These are phyloP conservation scores for Cymbidium sinense DNA, from an alignment of 106 monocot genomes.

Conservation along the genomic window DNA sequence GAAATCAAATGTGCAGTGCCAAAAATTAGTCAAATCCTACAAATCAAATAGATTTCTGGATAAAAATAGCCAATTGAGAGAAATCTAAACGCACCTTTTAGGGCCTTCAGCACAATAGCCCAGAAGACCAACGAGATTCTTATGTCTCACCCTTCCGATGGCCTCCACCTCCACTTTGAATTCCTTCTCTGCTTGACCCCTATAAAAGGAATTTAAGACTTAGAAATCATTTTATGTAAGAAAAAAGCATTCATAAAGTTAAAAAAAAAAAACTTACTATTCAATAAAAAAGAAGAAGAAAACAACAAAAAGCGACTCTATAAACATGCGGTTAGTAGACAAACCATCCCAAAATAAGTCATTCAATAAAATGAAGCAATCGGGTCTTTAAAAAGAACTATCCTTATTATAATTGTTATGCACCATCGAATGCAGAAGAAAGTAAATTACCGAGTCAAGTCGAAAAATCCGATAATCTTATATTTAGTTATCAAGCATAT, in stretches of 20 bases:
- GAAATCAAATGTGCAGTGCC: background rate
- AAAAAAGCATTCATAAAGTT: background rate
- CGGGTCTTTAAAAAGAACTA: no score
- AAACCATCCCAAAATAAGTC: no score
- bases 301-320: no score
- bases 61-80: background rate
- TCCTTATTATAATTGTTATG: no score
- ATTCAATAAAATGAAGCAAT: no score
- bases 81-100: constrained; percentile 40
- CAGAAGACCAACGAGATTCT: constrained; percentile 83
- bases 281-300: background rate
- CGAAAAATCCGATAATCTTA: no score
- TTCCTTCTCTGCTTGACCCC: constrained; percentile 90
- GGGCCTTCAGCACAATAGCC: constrained; percentile 76
- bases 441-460: no score
- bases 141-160: constrained; percentile 87
- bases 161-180: constrained; percentile 96
- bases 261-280: background rate
- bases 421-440: no score
- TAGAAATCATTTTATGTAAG: background rate
- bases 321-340: no score
- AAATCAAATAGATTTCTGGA: background rate
- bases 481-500: no score
- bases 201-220: constrained; percentile 13
- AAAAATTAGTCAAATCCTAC: background rate